Conservation (phyloP, 2,329 filamentous ascomycete species). For the Cladosporium sp. region DNA sequence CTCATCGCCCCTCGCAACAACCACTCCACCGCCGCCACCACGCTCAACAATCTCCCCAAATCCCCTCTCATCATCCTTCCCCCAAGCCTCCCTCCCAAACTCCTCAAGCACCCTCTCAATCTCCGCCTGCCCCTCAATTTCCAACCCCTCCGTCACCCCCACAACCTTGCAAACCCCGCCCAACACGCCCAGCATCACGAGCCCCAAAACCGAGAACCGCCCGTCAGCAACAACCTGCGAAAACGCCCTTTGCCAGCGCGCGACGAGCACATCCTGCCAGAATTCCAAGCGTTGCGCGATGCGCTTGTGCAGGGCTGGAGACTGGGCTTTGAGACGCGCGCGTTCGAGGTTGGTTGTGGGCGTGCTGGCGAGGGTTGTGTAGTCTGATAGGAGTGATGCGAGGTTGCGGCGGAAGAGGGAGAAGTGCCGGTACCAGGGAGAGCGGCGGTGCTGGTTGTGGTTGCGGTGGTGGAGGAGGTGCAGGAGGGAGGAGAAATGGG, state of each 20-base stretch:
- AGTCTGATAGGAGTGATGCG: constrained; percentile 50
- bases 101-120: constrained; percentile 44
- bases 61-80: constrained; percentile 32
- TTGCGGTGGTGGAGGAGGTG: constrained; percentile 78
- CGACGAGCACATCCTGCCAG: constrained; percentile 41
- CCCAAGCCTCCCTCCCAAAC: constrained; percentile 44
- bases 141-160: constrained; percentile 44
- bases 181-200: constrained; percentile 46
- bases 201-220: constrained; percentile 47
- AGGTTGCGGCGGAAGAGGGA: constrained; percentile 69
- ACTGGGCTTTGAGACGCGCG: constrained; percentile 26
- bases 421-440: constrained; percentile 79
- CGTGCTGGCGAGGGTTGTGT: constrained; percentile 25
- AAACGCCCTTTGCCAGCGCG: constrained; percentile 41
- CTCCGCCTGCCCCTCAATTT: constrained; percentile 45
- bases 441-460: constrained; percentile 82
- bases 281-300: constrained; percentile 38
- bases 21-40: not conserved
- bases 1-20: constrained; percentile 19
- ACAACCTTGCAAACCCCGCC: constrained; percentile 43
- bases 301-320: constrained; percentile 1
- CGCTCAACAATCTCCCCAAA: constrained; percentile 22
- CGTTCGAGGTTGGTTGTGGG: constrained; percentile 34
- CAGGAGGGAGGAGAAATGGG: constrained; percentile 57
- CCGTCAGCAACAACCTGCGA: constrained; percentile 47